Evolutionary conservation across 768 basidiomycete species (phyloP).

Genomic region (Mycena haematopus): DNA sequence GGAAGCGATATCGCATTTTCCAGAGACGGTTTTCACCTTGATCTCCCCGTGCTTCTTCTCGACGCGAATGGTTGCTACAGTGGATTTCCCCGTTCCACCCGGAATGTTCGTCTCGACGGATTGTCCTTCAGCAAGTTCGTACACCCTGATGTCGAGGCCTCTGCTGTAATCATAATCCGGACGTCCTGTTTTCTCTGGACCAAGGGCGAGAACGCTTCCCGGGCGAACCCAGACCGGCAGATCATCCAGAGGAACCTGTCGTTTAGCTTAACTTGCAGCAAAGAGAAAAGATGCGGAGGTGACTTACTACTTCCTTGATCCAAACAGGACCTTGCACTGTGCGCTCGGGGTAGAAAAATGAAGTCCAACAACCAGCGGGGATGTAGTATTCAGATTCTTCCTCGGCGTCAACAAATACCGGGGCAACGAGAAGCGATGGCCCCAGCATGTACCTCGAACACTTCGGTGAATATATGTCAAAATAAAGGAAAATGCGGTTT

Average conservation of each 20-base stretch:
- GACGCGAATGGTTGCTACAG: slow-evolving; percentile 50
- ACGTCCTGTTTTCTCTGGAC: slow-evolving; percentile 53
- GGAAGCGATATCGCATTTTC: slow-evolving; percentile 29
- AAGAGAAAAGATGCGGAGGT: not conserved
- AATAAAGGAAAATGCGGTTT: slow-evolving; percentile 44
- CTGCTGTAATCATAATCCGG: slow-evolving; percentile 68
- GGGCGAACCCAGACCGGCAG: slow-evolving; percentile 73
- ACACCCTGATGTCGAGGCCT: slow-evolving; percentile 57
- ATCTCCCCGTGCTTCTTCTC: slow-evolving; percentile 40
- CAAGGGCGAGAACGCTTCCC: slow-evolving; percentile 63
- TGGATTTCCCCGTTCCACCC: slow-evolving; percentile 44
- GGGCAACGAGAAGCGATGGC: slow-evolving; percentile 64
- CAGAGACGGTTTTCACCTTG: slow-evolving; percentile 33
- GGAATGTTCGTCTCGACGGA: slow-evolving; percentile 48
- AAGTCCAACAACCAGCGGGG: slow-evolving; percentile 66
- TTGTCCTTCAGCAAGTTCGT: slow-evolving; percentile 56
- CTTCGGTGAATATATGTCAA: slow-evolving; percentile 3
- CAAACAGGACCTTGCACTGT: slow-evolving; percentile 64
- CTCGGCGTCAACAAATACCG: slow-evolving; percentile 60
- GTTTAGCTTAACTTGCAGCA: not conserved
- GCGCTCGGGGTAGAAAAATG: slow-evolving; percentile 60
- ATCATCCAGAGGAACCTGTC: slow-evolving; percentile 62
- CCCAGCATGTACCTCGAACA: slow-evolving; percentile 43
- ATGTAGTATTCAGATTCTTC: slow-evolving; percentile 67
- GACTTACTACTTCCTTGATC: slow-evolving; percentile 52